Percentiles rank a stretch among this genome's conserved stretches.
These are phyloP conservation scores for Colletotrichum echinochloae DNA, from an alignment of 2,329 filamentous ascomycete species.

Conservation along the genomic window DNA sequence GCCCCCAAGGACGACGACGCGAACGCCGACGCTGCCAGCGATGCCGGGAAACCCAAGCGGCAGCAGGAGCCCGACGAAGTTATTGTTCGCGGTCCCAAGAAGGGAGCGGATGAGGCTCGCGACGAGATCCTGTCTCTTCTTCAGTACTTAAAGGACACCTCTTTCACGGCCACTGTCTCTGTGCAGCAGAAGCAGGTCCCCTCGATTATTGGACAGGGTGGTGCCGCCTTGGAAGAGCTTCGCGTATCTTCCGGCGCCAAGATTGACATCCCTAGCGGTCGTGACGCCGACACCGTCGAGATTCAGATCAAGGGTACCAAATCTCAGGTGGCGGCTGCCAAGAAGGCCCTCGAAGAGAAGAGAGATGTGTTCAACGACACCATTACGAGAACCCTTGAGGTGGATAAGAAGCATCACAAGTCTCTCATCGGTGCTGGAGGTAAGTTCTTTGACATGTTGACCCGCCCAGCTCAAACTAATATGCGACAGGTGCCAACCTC, in stretches of 20 bases:
- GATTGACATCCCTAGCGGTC: slow-evolving; percentile 89
- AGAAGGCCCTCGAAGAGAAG: slow-evolving; percentile 90
- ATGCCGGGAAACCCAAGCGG: slow-evolving; percentile 72
- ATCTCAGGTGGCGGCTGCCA: slow-evolving; percentile 88
- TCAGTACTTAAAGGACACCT: slow-evolving; percentile 92
- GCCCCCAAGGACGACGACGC: slow-evolving; percentile 79
- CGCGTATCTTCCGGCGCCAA: slow-evolving; percentile 86
- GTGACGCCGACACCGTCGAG: slow-evolving; percentile 81
- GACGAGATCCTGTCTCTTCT: slow-evolving; percentile 91
- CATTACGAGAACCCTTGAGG: slow-evolving; percentile 83
- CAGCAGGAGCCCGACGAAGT: slow-evolving; percentile 90
- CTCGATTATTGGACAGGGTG: slow-evolving; percentile 92
- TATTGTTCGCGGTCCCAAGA: slow-evolving; percentile 89
- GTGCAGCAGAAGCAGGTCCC: slow-evolving; percentile 93
- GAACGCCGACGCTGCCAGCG: slow-evolving; percentile 75
- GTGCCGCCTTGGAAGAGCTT: slow-evolving; percentile 90
- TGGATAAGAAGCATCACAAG: slow-evolving; percentile 96
- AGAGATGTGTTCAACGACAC: slow-evolving; percentile 90
- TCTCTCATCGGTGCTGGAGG: slow-evolving; percentile 89
- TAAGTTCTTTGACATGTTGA: slow-evolving; percentile 59
- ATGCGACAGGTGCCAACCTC: slow-evolving; percentile 78
- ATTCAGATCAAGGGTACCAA: slow-evolving; percentile 95
- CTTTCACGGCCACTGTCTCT: slow-evolving; percentile 80
- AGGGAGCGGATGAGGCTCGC: slow-evolving; percentile 90
- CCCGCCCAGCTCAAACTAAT: slow-evolving; percentile 52